Conservation (phyloP, 1,284 basidiomycete species). For the Ceratobasidium sp. region DNA sequence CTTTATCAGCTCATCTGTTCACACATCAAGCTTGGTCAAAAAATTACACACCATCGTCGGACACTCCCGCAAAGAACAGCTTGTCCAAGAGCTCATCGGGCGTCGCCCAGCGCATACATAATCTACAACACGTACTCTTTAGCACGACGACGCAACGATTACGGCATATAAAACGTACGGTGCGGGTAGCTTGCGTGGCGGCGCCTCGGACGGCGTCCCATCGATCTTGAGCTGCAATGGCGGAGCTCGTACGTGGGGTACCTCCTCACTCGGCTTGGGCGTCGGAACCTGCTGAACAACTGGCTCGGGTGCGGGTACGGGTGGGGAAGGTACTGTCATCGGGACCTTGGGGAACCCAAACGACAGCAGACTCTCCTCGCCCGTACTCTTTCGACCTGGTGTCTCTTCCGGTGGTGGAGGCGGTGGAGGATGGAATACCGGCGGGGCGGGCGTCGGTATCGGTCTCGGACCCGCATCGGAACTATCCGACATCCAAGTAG, state of each 20-base stretch:
- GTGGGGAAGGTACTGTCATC: conserved; percentile 2
- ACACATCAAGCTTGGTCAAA: neutral
- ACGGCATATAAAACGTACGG: conserved; percentile 32
- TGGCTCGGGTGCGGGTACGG: neutral
- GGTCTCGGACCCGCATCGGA: conserved; percentile 11
- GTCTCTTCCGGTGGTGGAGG: neutral
- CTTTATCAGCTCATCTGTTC: conserved; percentile 25
- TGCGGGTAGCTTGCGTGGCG: conserved; percentile 34
- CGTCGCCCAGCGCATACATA: conserved; percentile 48
- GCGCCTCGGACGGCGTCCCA: conserved; percentile 40
- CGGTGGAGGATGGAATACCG: conserved; percentile 1
- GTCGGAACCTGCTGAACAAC: conserved; percentile 25
- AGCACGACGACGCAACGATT: neutral
- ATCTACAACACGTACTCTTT: neutral
- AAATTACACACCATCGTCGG: conserved; percentile 49
- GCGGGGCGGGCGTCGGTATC: neutral
- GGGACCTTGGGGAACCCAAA: conserved; percentile 44
- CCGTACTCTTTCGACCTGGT: neutral
- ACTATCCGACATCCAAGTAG: conserved; percentile 37
- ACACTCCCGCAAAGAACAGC: conserved; percentile 47
- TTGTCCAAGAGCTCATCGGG: conserved; percentile 50
- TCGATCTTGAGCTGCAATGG: conserved; percentile 43
- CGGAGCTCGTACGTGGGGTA: conserved; percentile 18
- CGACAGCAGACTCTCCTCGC: conserved; percentile 22
- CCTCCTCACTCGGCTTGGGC: conserved; percentile 40